Evolutionary conservation across 805 yeast genomes (phyloP), one percentile per base, ranked within the genome.

Genomic region (Cyberlindnera samutprakarnensis): DNA sequence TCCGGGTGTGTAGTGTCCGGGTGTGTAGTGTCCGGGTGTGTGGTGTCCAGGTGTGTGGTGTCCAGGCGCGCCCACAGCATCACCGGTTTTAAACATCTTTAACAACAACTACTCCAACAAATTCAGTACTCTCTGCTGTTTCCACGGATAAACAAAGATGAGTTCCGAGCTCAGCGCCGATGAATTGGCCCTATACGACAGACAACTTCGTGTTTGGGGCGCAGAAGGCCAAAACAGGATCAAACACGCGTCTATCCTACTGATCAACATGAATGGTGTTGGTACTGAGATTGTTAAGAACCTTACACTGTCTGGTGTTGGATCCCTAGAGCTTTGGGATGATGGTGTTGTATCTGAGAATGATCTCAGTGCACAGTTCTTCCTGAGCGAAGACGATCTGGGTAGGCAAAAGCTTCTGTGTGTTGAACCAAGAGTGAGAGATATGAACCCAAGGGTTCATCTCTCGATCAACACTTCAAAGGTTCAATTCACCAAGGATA

Each of bases 181-280:
- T 47, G 96, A 88, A 52, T 75, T 88, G 36, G 95, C 94, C 1
- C 68, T 90, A 15, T 90, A 90, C 52, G 98, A 90, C 57, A 72
- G 98, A 37, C 98, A 90, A 57, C 88, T 90, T 41, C 62, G 98
- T 41, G 66, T 90, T 14, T 90, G 98, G 98, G 98, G 98, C 2
- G 65, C 92, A 51, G 94, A 83, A 20, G 94, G 96, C 4, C 98
- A 90, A 54, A 67, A 74, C 25, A 54, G 72, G 27, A 72, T 90
- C 63, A 68, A 92, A 23, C 71, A 77, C 14, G 78, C 96, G 7
- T 70, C 70, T 27, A 66, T 90, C 5, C 59, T 88, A 27, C 47
- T 92, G 26, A 64, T 90, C 28, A 80, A 82, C 39, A 46, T 86
- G 12, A 81, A 88, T 9, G 84, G 85, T 1, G 66, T 84, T 7